Conservation (phyloP, 1,284 basidiomycete species). For the Kalmanozyma brasiliensis region DNA sequence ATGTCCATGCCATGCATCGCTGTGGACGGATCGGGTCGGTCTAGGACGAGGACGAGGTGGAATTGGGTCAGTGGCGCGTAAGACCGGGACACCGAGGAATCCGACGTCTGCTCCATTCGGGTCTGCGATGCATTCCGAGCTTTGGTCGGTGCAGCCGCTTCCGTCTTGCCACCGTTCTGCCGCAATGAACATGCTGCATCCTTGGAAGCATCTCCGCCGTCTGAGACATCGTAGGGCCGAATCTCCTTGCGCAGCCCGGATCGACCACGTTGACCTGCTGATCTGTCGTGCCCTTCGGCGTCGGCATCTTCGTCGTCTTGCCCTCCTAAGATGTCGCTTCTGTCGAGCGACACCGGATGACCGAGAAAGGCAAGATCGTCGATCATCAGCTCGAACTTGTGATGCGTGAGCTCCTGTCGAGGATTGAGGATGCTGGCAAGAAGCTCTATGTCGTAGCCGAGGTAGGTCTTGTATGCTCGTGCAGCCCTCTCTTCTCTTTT, state of each 20-base stretch:
- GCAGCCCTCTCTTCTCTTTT: constrained; percentile 40
- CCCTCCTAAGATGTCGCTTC: constrained; percentile 48
- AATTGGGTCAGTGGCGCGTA: constrained; percentile 50
- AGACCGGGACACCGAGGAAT: constrained; percentile 8
- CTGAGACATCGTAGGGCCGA: constrained; percentile 24
- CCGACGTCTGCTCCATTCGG: constrained; percentile 11
- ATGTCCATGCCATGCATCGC: constrained; percentile 49
- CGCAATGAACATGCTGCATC: background rate
- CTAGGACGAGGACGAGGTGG: constrained; percentile 65
- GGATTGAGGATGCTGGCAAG: constrained; percentile 85
- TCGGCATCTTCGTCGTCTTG: constrained; percentile 11
- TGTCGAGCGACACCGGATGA: constrained; percentile 85
- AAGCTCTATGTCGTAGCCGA: constrained; percentile 84
- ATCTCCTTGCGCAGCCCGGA: constrained; percentile 45
- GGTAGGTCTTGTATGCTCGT: constrained; percentile 71
- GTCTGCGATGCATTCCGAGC: constrained; percentile 13
- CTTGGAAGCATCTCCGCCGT: constrained; percentile 4
- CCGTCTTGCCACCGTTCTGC: background rate
- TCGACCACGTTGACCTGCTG: constrained; percentile 16
- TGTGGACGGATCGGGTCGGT: constrained; percentile 60
- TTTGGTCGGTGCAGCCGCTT: background rate
- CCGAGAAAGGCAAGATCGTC: constrained; percentile 95
- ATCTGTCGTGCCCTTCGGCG: constrained; percentile 1
- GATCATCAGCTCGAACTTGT: constrained; percentile 90
- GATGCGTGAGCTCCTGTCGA: constrained; percentile 81